Percentiles rank a stretch among this genome's conserved stretches.
Evolutionary conservation across 208 protist species (phyloP).

Genomic region (Lotmaria passim): DNA sequence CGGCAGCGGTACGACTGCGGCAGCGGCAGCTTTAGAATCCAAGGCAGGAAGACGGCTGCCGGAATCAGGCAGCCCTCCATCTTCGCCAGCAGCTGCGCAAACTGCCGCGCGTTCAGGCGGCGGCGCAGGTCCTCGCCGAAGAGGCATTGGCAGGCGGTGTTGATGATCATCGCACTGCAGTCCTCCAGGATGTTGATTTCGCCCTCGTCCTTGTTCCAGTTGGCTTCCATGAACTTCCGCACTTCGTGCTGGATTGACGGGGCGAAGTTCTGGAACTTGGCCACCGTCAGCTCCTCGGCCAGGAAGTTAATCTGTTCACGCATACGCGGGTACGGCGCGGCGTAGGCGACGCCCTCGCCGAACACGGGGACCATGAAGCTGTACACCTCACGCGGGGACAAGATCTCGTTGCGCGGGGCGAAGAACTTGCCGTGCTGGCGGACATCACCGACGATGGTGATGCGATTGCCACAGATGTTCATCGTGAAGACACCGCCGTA

Average conservation of each 20-base stretch:
- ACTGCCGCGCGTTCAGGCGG: conserved; percentile 75
- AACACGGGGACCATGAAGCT: conserved; percentile 88
- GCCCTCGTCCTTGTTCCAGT: conserved; percentile 84
- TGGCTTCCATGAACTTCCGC: conserved; percentile 74
- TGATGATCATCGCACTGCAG: conserved; percentile 93
- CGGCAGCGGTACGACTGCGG: conserved; percentile 81
- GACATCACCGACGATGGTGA: conserved; percentile 80
- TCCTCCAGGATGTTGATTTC: conserved; percentile 87
- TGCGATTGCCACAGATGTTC: conserved; percentile 82
- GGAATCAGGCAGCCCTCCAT: conserved; percentile 90
- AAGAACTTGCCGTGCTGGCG: conserved; percentile 86
- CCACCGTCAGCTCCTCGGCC: conserved; percentile 81
- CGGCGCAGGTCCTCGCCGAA: conserved; percentile 92
- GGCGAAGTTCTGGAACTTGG: conserved; percentile 88
- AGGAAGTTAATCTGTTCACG: conserved; percentile 90
- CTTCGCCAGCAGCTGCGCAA: conserved; percentile 80
- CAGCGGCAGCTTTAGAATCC: conserved; percentile 79
- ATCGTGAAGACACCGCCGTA: conserved; percentile 81
- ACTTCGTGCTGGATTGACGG: conserved; percentile 89
- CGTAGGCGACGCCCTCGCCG: conserved; percentile 87
- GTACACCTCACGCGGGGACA: conserved; percentile 88
- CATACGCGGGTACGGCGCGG: conserved; percentile 81
- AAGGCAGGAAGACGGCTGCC: conserved; percentile 82
- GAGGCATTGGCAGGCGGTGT: conserved; percentile 92
- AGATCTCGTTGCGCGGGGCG: conserved; percentile 80